A percentile compares a stretch with the other conserved stretches of the same genome.
Conservation (phyloP, 75 land plant species). For the Picea glauca region DNA sequence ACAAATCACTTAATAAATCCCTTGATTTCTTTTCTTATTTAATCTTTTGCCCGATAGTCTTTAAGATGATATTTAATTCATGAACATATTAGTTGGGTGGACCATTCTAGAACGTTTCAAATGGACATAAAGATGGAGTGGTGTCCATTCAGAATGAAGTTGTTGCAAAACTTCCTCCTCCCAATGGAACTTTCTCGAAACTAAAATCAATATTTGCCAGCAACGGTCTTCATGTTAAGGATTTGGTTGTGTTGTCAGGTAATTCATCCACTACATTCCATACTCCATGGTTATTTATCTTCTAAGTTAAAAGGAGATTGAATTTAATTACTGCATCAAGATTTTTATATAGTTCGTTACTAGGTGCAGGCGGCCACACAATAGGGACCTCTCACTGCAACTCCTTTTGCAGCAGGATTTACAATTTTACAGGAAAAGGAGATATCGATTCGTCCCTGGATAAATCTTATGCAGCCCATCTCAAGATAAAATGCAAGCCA, state of each 20-base stretch:
- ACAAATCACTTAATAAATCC: constrained; percentile 6
- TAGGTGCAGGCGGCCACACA: too few relatives aligned
- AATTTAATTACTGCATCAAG: too few relatives aligned
- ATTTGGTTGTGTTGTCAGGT: constrained; percentile 62
- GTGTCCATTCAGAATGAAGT: constrained; percentile 38
- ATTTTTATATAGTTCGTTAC: too few relatives aligned
- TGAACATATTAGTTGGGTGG: constrained; percentile 36
- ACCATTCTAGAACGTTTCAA: constrained; percentile 60
- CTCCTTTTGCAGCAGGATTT: too few relatives aligned
- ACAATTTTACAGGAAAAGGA: too few relatives aligned
- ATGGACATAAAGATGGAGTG: constrained; percentile 63
- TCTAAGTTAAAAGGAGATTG: too few relatives aligned
- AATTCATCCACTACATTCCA: neutral
- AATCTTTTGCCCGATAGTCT: neutral
- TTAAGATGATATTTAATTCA: neutral
- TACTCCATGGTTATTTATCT: too few relatives aligned
- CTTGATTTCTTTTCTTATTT: neutral
- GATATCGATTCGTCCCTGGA: too few relatives aligned
- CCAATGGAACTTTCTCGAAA: constrained; percentile 24
- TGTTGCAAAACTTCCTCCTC: constrained; percentile 33
- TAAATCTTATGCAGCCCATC: too few relatives aligned
- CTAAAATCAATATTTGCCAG: constrained; percentile 25
- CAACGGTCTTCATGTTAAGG: constrained; percentile 42
- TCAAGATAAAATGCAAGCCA: too few relatives aligned
- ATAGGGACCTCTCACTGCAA: too few relatives aligned